Evolutionary conservation across 345 rosid genomes (phyloP), one percentile per base, ranked within the genome.

Genomic region (Bruguiera sexangula): DNA sequence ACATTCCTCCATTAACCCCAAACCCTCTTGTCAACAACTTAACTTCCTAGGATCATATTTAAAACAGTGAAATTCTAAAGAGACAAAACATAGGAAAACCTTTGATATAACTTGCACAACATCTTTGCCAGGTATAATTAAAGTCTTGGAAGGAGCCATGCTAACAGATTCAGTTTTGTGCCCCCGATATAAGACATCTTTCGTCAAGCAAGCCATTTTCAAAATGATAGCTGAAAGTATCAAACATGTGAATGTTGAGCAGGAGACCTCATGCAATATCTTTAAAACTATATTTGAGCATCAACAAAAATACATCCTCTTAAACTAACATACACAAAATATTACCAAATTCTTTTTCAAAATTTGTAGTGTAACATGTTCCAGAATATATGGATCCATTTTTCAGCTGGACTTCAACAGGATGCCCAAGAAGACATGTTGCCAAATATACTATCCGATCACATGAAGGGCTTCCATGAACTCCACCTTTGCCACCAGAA

Each of bases 31-130:
- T 26, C 50, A 62, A 51, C 43, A 51, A 61, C 20, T 70, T 50
- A 53, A 24, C 56, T 36, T 71, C 11, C 58, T 69, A 48, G 31
- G 69, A 69, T 63, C 29, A 59, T 39, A 75, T 60, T 36, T 6
- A 26, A 53, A 29, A 56, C 39, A 63, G 59, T 29, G 75, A 63
- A 51, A 37, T 20, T 62, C 15, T n/a, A 66, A 75, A 69, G 16
- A 63, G 26, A 63, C 48, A 26, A 79, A 66, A 62, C 36, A 58
- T n/a, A 46, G 62, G 52, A 73, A 71, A 80, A 95, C 99, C 98
- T 92, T 88, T 21, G 97, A 98, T 73, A 87, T 68, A 84, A 96
- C 85, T 89, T 92, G 96, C 75, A 88, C 97, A 78, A 92, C 86
- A 60, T 96, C 97, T 75, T 85, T 86, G 19, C 86, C 92, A 72